Evolutionary conservation across 257 asterid genomes (phyloP), one percentile per base, ranked within the genome.

Genomic region (Galeopsis tetrahit): DNA sequence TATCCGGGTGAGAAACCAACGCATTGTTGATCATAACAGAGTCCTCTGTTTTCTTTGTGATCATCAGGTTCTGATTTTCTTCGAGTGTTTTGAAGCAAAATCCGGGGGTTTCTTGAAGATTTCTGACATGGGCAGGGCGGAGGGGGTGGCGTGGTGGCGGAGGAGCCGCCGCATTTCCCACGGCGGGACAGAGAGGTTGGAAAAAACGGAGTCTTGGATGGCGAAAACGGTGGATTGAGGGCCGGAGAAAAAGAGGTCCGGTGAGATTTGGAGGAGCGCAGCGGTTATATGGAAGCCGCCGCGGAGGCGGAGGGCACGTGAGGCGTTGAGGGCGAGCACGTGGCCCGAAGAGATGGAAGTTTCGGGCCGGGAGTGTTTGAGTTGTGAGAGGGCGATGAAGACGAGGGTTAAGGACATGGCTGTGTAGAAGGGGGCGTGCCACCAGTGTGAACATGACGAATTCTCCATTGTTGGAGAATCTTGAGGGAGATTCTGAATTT

Each of bases 241-340:
- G n/a, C n/a, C n/a, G n/a, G n/a, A n/a, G n/a, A n/a, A n/a, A n/a
- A n/a, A n/a, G 80, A 91, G 83, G 3, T 86, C 95, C 39, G 96
- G 95, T 2, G 96, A 84, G 81, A 87, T 75, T 68, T 85, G 97
- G 63, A 89, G 87, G 62, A 89, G 91, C 73, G 95, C 82, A 74
- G 96, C 96, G 77, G 78, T 73, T 52, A 78, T 77, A 42, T 86
- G 84, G 86, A 81, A 91, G 15, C 89, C 85, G 58, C 95, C 92
- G n/a, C n/a, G n/a, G n/a, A n/a, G n/a, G n/a, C n/a, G n/a, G n/a
- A n/a, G n/a, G n/a, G n/a, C n/a, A n/a, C n/a, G n/a, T n/a, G n/a
- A n/a, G n/a, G n/a, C n/a, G n/a, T n/a, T n/a, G n/a, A n/a, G n/a
- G n/a, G n/a, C n/a, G n/a, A n/a, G n/a, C n/a, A n/a, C n/a, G n/a